Evolutionary conservation across 345 rosid species (phyloP).

Genomic region (Syzygium oleosum): DNA sequence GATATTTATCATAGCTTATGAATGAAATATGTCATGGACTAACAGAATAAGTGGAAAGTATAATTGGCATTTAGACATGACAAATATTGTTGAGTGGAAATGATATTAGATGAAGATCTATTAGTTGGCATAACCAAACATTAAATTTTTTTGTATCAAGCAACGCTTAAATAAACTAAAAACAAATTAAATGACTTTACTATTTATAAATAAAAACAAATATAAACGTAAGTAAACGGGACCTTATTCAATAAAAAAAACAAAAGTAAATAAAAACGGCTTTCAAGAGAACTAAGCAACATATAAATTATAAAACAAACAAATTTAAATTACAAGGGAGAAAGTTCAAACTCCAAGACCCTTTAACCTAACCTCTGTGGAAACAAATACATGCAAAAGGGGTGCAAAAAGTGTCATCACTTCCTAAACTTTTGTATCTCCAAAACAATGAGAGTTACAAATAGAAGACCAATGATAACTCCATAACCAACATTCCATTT

Average conservation of each 20-base stretch:
- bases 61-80: not conserved
- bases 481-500: constrained; percentile 70
- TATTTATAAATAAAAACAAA: not conserved
- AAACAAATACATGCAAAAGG: not conserved
- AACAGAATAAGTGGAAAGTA: not conserved
- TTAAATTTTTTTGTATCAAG: not conserved
- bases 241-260: not conserved
- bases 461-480: constrained; percentile 27
- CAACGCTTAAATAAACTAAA: not conserved
- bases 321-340: not conserved
- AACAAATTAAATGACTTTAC: not conserved
- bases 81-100: not conserved
- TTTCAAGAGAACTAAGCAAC: not conserved
- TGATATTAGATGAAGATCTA: not conserved
- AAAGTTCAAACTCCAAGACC: not conserved
- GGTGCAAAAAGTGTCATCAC: constrained; percentile 5
- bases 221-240: not conserved
- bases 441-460: constrained; percentile 20
- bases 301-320: not conserved
- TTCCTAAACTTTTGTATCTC: constrained; percentile 38
- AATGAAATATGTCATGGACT: not conserved
- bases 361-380: not conserved
- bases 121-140: not conserved
- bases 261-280: not conserved
- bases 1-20: not conserved